These are phyloP conservation scores for Skeletonema grethae DNA, from an alignment of 108 stramenopile genomes.

Conservation along the genomic window DNA sequence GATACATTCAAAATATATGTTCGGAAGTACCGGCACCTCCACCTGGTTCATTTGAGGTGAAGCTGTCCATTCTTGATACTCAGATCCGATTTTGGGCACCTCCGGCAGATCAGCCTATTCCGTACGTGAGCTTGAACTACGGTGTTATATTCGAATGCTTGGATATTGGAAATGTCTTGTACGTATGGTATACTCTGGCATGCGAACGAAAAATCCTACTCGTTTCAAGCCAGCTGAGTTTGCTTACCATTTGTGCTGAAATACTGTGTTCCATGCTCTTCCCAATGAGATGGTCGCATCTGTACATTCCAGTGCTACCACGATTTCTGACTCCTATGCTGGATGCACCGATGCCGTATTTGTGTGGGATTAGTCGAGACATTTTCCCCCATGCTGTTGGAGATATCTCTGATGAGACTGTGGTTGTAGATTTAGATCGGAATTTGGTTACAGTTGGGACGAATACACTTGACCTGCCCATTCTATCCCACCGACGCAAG, in stretches of 20 bases:
- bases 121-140: conserved; percentile 93
- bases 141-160: conserved; percentile 90
- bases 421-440: conserved; percentile 90
- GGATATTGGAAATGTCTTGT: conserved; percentile 79
- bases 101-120: conserved; percentile 93
- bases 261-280: conserved; percentile 92
- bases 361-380: conserved; percentile 86
- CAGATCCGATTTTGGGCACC: conserved; percentile 91
- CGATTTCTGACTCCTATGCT: conserved; percentile 82
- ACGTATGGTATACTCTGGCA: conserved; percentile 78
- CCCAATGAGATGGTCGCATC: conserved; percentile 94
- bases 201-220: conserved; percentile 90
- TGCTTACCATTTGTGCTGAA: conserved; percentile 92
- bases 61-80: conserved; percentile 69
- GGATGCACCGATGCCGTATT: conserved; percentile 91
- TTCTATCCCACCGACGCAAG: conserved; percentile 71
- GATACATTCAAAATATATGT: conserved; percentile 95
- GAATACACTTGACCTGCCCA: conserved; percentile 59
- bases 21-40: conserved; percentile 97
- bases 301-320: conserved; percentile 89
- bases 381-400: conserved; percentile 71
- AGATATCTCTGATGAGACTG: conserved; percentile 77
- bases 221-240: conserved; percentile 81
- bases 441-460: conserved; percentile 73
- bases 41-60: conserved; percentile 89